Evolutionary conservation across 2,329 filamentous ascomycete species (phyloP).

Genomic region (Leptographium lundbergii): DNA sequence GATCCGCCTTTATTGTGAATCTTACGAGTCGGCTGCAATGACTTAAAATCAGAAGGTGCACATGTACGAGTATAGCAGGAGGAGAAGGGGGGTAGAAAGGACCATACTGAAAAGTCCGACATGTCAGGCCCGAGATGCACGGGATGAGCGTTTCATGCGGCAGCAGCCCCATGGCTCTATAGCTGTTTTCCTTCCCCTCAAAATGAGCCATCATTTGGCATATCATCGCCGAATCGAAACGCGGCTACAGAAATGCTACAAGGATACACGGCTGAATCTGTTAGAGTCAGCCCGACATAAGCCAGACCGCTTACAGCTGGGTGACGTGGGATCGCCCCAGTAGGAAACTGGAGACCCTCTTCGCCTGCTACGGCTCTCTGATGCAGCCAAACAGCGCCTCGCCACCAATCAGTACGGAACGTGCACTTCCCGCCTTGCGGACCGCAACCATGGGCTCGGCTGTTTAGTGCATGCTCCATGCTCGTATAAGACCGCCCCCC

Average conservation of each 20-base stretch:
- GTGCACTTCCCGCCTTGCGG: background rate
- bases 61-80: no score
- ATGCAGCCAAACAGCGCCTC: background rate
- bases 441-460: background rate
- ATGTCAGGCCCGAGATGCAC: no score
- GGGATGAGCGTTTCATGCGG: no score
- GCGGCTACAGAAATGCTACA: background rate
- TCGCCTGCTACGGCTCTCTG: background rate
- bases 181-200: no score
- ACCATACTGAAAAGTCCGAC: no score
- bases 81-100: no score
- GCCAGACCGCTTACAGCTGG: background rate
- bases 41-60: no score
- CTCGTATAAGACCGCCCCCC: background rate
- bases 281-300: background rate
- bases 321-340: background rate
- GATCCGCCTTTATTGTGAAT: background rate
- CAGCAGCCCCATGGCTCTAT: no score
- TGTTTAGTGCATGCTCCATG: background rate
- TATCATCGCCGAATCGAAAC: background rate
- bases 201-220: background rate
- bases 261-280: background rate
- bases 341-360: background rate
- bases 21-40: no score
- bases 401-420: conserved; percentile 14